These are phyloP conservation scores for Aspergillus cristatus DNA, from an alignment of 495 filamentous ascomycete genomes.

Conservation along the genomic window DNA sequence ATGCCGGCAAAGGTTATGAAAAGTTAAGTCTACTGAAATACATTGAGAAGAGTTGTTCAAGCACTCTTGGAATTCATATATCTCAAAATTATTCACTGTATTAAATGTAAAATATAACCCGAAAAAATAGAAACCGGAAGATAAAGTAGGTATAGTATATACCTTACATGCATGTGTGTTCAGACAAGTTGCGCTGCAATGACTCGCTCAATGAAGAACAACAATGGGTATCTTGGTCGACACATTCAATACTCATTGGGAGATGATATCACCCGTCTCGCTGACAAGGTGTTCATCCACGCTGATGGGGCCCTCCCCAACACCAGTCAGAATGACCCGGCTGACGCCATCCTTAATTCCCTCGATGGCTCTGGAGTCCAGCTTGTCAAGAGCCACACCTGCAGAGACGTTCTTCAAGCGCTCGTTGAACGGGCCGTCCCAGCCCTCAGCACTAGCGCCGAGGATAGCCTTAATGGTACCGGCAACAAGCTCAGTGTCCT, in stretches of 20 bases:
- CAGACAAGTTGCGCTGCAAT: not conserved
- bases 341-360: constrained; percentile 69
- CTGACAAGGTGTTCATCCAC: constrained; percentile 70
- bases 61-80: no score
- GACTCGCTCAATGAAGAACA: not conserved
- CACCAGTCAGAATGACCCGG: constrained; percentile 80
- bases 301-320: constrained; percentile 80
- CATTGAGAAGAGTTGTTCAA: no score
- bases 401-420: constrained; percentile 37
- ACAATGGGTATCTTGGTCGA: constrained; percentile 14
- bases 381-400: constrained; percentile 35
- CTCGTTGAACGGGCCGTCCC: constrained; percentile 46
- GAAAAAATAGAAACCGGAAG: no score
- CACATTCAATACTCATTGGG: constrained; percentile 8
- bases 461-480: constrained; percentile 55
- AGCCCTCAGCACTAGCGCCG: constrained; percentile 46
- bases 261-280: constrained; percentile 52
- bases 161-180: not conserved
- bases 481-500: constrained; percentile 59
- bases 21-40: no score
- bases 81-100: no score
- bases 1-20: no score
- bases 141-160: no score
- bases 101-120: no score
- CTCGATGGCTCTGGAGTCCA: constrained; percentile 48